Conservation (phyloP, 2,329 filamentous ascomycete species). For the Thelonectria blattea region DNA sequence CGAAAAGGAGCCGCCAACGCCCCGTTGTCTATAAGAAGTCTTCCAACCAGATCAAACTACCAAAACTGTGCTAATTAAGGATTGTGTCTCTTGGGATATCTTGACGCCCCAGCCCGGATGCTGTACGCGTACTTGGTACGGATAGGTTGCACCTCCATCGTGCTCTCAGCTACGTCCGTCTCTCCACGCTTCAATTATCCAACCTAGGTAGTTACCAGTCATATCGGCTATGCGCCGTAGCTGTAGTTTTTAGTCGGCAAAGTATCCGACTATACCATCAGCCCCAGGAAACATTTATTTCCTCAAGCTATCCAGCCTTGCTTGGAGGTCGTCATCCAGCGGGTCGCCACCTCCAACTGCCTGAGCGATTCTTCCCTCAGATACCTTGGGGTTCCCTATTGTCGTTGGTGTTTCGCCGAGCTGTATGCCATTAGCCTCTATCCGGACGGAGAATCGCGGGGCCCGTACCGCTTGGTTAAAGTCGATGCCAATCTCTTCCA, state of each 20-base stretch:
- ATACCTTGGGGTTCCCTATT: constrained; percentile 73
- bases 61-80: constrained; percentile 26
- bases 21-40: constrained; percentile 26
- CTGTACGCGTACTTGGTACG: too few relatives aligned
- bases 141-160: background rate
- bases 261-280: background rate
- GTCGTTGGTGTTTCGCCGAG: constrained; percentile 90
- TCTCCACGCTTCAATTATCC: constrained; percentile 4
- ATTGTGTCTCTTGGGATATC: constrained; percentile 36
- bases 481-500: constrained; percentile 97
- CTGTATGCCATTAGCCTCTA: constrained; percentile 53
- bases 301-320: constrained; percentile 85
- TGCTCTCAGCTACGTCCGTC: background rate
- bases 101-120: constrained; percentile 24
- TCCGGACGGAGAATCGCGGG: constrained; percentile 21
- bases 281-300: constrained; percentile 46
- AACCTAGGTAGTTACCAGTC: constrained; percentile 1
- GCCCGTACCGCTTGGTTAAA: constrained; percentile 80
- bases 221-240: background rate
- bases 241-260: background rate
- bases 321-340: constrained; percentile 92
- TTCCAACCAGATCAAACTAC: constrained; percentile 16
- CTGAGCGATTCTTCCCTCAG: constrained; percentile 83
- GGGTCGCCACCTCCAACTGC: constrained; percentile 73
- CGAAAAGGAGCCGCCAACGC: background rate